phyloP scores from a whole-genome alignment of 129 eudicot species.

The Smallanthus sonchifolius region DNA sequence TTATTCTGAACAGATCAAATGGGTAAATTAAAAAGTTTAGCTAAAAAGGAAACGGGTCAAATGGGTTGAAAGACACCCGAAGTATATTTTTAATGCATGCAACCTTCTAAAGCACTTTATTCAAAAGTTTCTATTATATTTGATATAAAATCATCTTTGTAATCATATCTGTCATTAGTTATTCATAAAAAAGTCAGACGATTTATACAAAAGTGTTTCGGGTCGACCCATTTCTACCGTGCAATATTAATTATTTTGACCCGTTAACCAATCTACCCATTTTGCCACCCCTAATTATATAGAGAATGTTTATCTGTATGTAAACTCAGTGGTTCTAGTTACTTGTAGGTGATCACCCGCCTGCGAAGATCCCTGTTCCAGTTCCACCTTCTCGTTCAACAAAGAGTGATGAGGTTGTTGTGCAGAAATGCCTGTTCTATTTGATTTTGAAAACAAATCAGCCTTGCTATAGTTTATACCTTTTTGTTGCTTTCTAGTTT shows the following conservation, averaged over 20 bases:
- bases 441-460: conserved; percentile 3
- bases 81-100: not conserved
- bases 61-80: not conserved
- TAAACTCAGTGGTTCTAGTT: conserved; percentile 19
- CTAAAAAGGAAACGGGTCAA: not conserved
- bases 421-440: conserved; percentile 4
- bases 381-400: conserved; percentile 60
- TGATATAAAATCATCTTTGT: not conserved
- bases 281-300: not conserved
- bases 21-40: not conserved
- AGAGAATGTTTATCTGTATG: not conserved
- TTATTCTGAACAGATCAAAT: not conserved
- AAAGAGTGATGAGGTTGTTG: conserved; percentile 66
- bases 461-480: not conserved
- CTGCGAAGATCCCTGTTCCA: conserved; percentile 96
- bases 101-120: not conserved
- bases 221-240: not conserved
- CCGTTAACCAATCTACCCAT: not conserved
- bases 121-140: not conserved
- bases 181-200: not conserved
- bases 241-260: not conserved
- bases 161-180: not conserved
- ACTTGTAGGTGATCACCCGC: conserved; percentile 80
- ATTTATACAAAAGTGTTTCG: not conserved
- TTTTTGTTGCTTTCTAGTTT: conserved; percentile 9